Evolutionary conservation across 2,329 filamentous ascomycete genomes (phyloP).

Genomic region (Talaromyces sp.): DNA sequence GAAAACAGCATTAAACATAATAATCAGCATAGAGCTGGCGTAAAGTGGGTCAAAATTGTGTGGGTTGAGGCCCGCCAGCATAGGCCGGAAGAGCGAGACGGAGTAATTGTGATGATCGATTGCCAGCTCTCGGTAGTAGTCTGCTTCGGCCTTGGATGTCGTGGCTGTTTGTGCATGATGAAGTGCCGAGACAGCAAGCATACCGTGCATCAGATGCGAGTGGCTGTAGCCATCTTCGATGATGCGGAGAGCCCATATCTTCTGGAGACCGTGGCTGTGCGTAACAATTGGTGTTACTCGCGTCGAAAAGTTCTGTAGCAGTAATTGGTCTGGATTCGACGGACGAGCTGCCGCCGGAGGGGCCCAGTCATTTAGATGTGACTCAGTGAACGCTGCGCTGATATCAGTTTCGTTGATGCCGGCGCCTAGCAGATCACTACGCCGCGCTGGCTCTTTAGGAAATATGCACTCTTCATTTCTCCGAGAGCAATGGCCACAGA

Average conservation of each 20-base stretch:
- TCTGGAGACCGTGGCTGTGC: slow-evolving; percentile 1
- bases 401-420: background rate
- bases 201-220: slow-evolving; percentile 7
- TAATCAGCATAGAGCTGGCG: slow-evolving; percentile 5
- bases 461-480: slow-evolving; percentile 5
- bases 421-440: background rate
- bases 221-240: background rate
- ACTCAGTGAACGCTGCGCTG: background rate
- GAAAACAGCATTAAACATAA: slow-evolving; percentile 4
- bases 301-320: slow-evolving; percentile 4
- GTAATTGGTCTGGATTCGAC: background rate
- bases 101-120: slow-evolving; percentile 1
- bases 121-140: background rate
- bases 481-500: slow-evolving; percentile 7
- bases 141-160: background rate
- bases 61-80: background rate
- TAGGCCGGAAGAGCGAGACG: slow-evolving; percentile 4
- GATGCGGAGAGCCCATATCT: slow-evolving; percentile 1
- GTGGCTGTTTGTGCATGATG: slow-evolving; percentile 1
- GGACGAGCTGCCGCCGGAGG: background rate
- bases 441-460: background rate
- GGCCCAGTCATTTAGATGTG: background rate
- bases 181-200: slow-evolving; percentile 8
- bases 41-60: slow-evolving; percentile 8
- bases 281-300: slow-evolving; percentile 5